Conservation (phyloP, 176 grass and related monocot species). For the Pontederia paniculata region DNA sequence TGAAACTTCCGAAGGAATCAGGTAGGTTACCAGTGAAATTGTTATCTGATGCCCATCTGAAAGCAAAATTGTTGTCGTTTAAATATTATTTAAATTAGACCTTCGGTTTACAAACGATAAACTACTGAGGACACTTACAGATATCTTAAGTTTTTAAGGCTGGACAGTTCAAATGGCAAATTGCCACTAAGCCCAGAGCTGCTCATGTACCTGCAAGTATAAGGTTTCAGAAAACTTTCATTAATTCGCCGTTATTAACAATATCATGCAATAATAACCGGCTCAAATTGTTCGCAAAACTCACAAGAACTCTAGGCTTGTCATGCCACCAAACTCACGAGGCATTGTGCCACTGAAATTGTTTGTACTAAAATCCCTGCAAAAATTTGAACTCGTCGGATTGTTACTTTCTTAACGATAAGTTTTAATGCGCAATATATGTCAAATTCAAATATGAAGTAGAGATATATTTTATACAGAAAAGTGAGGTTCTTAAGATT, state of each 20-base stretch:
- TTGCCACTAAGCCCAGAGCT: slow-evolving; percentile 61
- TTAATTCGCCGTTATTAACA: background rate
- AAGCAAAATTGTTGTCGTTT: background rate
- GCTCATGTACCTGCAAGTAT: slow-evolving; percentile 45
- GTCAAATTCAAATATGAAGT: too few relatives aligned
- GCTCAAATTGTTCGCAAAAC: background rate
- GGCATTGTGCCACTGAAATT: slow-evolving; percentile 65
- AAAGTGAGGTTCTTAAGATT: slow-evolving; percentile 35
- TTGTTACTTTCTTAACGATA: too few relatives aligned
- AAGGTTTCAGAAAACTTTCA: background rate
- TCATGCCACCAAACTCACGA: slow-evolving; percentile 46
- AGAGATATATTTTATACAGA: slow-evolving; percentile 31
- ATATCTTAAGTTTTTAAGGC: slow-evolving; percentile 31
- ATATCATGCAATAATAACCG: background rate
- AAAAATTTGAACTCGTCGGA: slow-evolving; percentile 1
- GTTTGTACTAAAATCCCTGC: slow-evolving; percentile 39
- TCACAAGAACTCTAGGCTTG: slow-evolving; percentile 41
- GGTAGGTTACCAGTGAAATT: slow-evolving; percentile 62
- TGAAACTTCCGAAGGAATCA: slow-evolving; percentile 64
- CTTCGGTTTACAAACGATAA: background rate
- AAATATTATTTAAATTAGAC: background rate
- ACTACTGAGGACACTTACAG: slow-evolving; percentile 28
- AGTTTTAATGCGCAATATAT: too few relatives aligned
- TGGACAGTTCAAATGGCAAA: slow-evolving; percentile 41
- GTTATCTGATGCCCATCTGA: slow-evolving; percentile 67